Percentiles rank a stretch among this genome's conserved stretches.
These are phyloP conservation scores for Aureobasidium mangrovei DNA, from an alignment of 2,329 filamentous ascomycete genomes.

Conservation along the genomic window DNA sequence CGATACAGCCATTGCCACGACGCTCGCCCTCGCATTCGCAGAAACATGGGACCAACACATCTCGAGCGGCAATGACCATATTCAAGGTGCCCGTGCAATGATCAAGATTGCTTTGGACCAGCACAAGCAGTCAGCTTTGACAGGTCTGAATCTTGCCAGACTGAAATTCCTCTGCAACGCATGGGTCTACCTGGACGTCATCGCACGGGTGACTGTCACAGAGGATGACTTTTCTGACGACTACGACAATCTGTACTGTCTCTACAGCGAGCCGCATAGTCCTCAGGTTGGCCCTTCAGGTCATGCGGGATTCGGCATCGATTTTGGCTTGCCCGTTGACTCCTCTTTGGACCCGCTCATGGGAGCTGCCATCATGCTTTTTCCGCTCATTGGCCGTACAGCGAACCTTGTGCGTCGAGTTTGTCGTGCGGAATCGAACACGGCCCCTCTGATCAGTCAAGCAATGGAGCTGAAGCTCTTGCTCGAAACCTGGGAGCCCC, in stretches of 20 bases:
- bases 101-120: conserved; percentile 50
- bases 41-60: conserved; percentile 65
- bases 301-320: conserved; percentile 27
- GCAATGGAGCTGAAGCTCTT: conserved; percentile 53
- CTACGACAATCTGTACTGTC: conserved; percentile 37
- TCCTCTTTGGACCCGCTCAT: conserved; percentile 60
- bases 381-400: conserved; percentile 58
- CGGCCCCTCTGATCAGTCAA: conserved; percentile 51
- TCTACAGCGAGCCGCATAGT: conserved; percentile 19
- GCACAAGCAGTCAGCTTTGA: conserved; percentile 33
- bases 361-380: conserved; percentile 59
- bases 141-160: conserved; percentile 42
- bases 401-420: conserved; percentile 58
- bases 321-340: conserved; percentile 32
- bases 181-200: conserved; percentile 67
- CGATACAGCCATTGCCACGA: conserved; percentile 61
- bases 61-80: conserved; percentile 59
- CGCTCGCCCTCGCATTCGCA: conserved; percentile 57
- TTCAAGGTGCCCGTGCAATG: conserved; percentile 57
- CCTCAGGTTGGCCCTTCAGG: neutral
- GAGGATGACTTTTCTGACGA: conserved; percentile 49
- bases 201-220: conserved; percentile 56
- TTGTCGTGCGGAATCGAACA: conserved; percentile 46
- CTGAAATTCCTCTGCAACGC: conserved; percentile 62
- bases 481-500: conserved; percentile 54